Evolutionary conservation across 345 rosid genomes (phyloP), one percentile per base, ranked within the genome.

Genomic region (Raphanus raphanistrum): DNA sequence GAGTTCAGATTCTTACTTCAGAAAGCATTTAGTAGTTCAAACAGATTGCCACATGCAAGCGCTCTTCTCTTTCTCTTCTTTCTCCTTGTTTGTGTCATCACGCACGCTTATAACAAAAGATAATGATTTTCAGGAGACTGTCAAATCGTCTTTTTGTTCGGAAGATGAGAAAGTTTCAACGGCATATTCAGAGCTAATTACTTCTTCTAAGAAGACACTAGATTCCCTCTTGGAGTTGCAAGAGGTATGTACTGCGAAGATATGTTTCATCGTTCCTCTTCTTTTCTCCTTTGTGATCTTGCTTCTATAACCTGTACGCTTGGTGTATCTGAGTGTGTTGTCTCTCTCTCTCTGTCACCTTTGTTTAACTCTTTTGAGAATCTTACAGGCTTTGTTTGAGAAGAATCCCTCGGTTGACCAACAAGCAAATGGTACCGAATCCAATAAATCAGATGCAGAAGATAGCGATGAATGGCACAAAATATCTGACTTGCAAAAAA

Each of bases 1-100:
- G 96, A 91, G 77, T 69, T 92, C 38, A 87, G 99, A 84, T 87
- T 91, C 84, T 87, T 90, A 82, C 94, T 95, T 80, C 98, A 95
- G 84, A 92, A 92, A 83, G 70, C 91, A 74, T 92, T 91, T 82
- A 83, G 87, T 57, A 79, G 78, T 73, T 88, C 98, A 73, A 95
- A 95, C 80, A 90, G 87, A 77, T 79, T 95, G 67, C 98, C 98
- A 9, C 89, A 64, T 93, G 99, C 91, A 67, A 65, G 72, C 78
- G 68, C 16, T 58, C 4, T 38, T 8, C 36, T 27, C 72, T 67
- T 28, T 61, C 57, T 36, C 16, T 21, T 61, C 58, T 0, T 58
- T 58, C 57, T 68, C 54, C 1, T 41, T 63, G 52, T 61, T 66
- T 45, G 48, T 32, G 29, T 72, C 17, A 48, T 57, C 16, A n/a